A percentile compares a stretch with the other conserved stretches of the same genome.
Evolutionary conservation across 306 rosid genomes (phyloP).

Genomic region (Prunus campanulata): DNA sequence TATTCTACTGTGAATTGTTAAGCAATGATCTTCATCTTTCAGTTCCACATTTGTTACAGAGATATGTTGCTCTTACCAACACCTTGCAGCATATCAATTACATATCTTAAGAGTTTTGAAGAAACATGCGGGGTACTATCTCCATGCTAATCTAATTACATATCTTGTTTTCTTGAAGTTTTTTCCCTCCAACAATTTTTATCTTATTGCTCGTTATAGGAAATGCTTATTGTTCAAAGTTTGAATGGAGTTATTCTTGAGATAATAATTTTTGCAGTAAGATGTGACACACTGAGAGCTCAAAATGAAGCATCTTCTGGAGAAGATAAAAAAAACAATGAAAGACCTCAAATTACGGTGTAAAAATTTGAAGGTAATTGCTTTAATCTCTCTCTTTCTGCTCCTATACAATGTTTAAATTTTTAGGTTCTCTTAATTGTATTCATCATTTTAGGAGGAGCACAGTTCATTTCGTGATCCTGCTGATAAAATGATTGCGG

Average conservation of each 20-base stretch:
- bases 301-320: slow-evolving; percentile 72
- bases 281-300: slow-evolving; percentile 73
- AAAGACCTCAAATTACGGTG: slow-evolving; percentile 72
- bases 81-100: slow-evolving; percentile 26
- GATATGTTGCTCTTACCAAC: slow-evolving; percentile 50
- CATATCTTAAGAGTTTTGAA: slow-evolving; percentile 67
- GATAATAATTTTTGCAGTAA: slow-evolving; percentile 40
- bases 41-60: slow-evolving; percentile 35
- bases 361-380: slow-evolving; percentile 63
- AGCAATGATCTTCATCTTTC: slow-evolving; percentile 17
- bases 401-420: slow-evolving; percentile 8
- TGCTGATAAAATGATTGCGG: slow-evolving; percentile 88
- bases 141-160: slow-evolving; percentile 18
- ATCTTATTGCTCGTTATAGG: slow-evolving; percentile 1
- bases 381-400: slow-evolving; percentile 21
- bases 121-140: slow-evolving; percentile 82
- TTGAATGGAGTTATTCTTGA: slow-evolving; percentile 17
- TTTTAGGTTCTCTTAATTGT: slow-evolving; percentile 28
- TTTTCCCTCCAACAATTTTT: slow-evolving; percentile 3
- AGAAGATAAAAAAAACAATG: slow-evolving; percentile 52
- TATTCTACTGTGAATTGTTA: slow-evolving; percentile 9
- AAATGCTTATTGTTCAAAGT: slow-evolving; percentile 5
- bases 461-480: slow-evolving; percentile 83
- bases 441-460: slow-evolving; percentile 63
- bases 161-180: slow-evolving; percentile 14